Base-by-base conservation (phyloP, 805 yeast species). In the Sugiyamaella chiloensis region DNA sequence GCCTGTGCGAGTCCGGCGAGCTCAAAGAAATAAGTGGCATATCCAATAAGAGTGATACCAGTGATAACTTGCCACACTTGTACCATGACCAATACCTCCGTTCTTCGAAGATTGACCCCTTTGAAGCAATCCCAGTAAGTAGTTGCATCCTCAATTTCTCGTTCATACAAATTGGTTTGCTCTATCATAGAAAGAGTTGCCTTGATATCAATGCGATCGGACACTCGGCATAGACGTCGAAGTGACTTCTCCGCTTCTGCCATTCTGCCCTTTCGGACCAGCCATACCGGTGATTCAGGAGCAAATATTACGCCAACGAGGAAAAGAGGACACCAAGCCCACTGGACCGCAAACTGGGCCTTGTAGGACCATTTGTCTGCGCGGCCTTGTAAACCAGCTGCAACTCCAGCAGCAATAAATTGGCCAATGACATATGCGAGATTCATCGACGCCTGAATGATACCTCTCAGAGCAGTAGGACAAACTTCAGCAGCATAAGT, bases 381-480 rank as follows among this genome's bases (percentile, higher is more conserved):
- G 4, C 50, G 3, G 53, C 44, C 47, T 26, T 47, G 45, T 52
- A 40, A 62, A 44, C 66, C 76, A 54, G 66, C 69, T 53, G 70
- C 63, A 14, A 79, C 74, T 46, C 84, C 80, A 9, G 79, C 63
- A 5, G 79, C 70, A 46, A 79, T 63, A 35, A 80, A 66, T 57
- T 79, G 83, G 34, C 85, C 85, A 50, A 75, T 59, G 37, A 72
- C 73, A 79, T 80, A 78, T 55, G 80, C 74, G 42, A 74, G 56
- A 60, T 76, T 76, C 24, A 42, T 26, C n/a, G 34, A 24, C 5
- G 45, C 45, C 37, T 42, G 45, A 7, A 78, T 63, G 51, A 73
- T 73, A 35, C 68, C 64, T 50, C 82, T 68, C 43, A 79, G 64
- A 5, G 69, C 70, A 6, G 73, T 55, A 0, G 83, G 82, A 53